Percentiles rank a stretch among this genome's conserved stretches.
Evolutionary conservation across 768 basidiomycete species (phyloP).

Genomic region (Phanerodontia chrysosporium): DNA sequence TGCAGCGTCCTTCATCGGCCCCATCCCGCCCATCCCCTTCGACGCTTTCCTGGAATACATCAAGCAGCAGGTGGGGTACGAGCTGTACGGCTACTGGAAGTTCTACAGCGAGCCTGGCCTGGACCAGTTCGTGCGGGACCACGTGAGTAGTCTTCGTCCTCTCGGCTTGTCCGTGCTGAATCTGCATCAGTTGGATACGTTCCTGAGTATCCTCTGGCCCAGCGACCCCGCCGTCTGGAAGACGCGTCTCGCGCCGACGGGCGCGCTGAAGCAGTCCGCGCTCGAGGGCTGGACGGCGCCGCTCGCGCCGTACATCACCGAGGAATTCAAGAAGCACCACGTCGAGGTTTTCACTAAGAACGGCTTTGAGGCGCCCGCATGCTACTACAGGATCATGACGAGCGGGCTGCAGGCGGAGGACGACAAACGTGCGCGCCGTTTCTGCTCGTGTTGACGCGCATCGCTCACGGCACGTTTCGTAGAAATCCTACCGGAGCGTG

Average conservation of each 20-base stretch:
- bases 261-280: slow-evolving; percentile 30
- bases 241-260: slow-evolving; percentile 31
- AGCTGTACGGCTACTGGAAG: slow-evolving; percentile 8
- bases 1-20: slow-evolving; percentile 23
- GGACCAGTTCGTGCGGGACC: background rate
- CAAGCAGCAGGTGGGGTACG: slow-evolving; percentile 22
- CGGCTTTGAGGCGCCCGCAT: slow-evolving; percentile 31
- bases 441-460: background rate
- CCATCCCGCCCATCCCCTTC: slow-evolving; percentile 19
- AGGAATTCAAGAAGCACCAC: slow-evolving; percentile 29
- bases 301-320: slow-evolving; percentile 28
- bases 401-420: background rate
- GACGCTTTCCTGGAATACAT: slow-evolving; percentile 9
- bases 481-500: background rate
- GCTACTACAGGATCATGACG: slow-evolving; percentile 33
- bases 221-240: slow-evolving; percentile 32
- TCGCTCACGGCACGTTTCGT: background rate
- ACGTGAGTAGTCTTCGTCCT: background rate
- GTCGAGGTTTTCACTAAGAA: slow-evolving; percentile 24
- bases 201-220: slow-evolving; percentile 32
- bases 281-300: slow-evolving; percentile 24
- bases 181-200: slow-evolving; percentile 12
- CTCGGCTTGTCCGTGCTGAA: background rate
- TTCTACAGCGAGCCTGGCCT: background rate
- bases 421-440: background rate